Evolutionary conservation across 192 early-diverging fungal species (phyloP).

Genomic region (Coemansia sp.): DNA sequence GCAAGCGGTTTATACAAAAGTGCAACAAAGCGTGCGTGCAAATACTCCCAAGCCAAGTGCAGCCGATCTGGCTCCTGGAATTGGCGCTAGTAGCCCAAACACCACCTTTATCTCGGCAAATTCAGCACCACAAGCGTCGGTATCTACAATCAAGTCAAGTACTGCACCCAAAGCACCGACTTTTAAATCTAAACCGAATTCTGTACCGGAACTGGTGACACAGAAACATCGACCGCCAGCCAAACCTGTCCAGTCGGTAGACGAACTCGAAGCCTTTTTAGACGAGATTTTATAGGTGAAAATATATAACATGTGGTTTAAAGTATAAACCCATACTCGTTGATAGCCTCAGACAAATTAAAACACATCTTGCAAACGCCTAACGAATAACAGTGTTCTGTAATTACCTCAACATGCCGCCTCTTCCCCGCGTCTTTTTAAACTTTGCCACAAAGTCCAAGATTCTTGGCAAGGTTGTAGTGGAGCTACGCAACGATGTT

Average conservation of each 20-base stretch:
- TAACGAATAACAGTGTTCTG: not conserved
- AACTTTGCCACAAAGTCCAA: conserved; percentile 39
- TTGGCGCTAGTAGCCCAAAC: not conserved
- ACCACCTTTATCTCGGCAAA: not conserved
- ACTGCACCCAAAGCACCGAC: not conserved
- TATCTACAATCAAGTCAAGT: not conserved
- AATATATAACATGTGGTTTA: not conserved
- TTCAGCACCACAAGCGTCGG: not conserved
- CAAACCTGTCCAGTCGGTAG: conserved; percentile 11
- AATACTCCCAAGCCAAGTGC: not conserved
- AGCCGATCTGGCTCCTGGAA: conserved; percentile 20
- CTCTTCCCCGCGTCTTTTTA: conserved; percentile 44
- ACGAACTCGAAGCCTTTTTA: conserved; percentile 45
- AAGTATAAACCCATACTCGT: not conserved
- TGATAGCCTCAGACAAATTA: too few relatives aligned
- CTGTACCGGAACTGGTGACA: not conserved
- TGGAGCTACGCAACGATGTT: conserved; percentile 67
- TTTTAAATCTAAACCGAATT: not conserved
- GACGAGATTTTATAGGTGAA: conserved; percentile 31
- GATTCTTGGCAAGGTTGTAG: conserved; percentile 30
- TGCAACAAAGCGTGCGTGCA: not conserved
- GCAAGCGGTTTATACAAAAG: not conserved
- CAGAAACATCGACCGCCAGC: not conserved
- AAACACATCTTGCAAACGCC: not conserved
- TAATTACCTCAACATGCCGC: not conserved